Evolutionary conservation across 371 early-diverging fungal species (phyloP).

Genomic region (Rhizopus sp.): DNA sequence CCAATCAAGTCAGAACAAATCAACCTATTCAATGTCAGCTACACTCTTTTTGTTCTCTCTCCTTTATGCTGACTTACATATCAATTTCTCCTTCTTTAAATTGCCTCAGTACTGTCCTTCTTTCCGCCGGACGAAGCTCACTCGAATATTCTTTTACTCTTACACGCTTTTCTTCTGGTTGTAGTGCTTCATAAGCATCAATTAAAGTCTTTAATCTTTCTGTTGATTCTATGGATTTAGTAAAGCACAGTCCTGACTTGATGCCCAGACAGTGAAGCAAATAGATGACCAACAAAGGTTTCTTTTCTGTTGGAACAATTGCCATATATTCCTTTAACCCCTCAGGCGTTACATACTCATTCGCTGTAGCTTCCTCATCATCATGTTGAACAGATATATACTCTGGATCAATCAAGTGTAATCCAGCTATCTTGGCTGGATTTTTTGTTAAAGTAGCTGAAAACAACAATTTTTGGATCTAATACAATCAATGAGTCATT

Average conservation of each 20-base stretch:
- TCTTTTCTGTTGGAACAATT: conserved; percentile 61
- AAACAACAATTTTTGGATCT: conserved; percentile 87
- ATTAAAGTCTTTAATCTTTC: conserved; percentile 74
- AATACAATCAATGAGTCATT: too few species aligned
- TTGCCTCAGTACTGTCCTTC: conserved; percentile 64
- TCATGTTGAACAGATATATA: conserved; percentile 66
- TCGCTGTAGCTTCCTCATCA: conserved; percentile 38
- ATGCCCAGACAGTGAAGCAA: conserved; percentile 67
- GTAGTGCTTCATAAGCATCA: conserved; percentile 51
- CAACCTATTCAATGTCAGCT: conserved; percentile 42
- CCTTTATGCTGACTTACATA: conserved; percentile 40
- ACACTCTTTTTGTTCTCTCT: neutral
- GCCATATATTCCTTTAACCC: conserved; percentile 73
- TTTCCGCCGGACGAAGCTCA: conserved; percentile 71
- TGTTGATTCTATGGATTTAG: conserved; percentile 86
- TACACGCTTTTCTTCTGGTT: conserved; percentile 33
- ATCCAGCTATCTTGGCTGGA: conserved; percentile 87
- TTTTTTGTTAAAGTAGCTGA: conserved; percentile 93
- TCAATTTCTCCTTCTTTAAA: conserved; percentile 74
- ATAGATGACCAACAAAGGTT: conserved; percentile 79
- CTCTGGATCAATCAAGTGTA: conserved; percentile 78
- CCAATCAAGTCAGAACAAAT: conserved; percentile 94
- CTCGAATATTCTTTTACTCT: conserved; percentile 82
- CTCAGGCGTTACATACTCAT: conserved; percentile 63
- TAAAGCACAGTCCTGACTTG: conserved; percentile 81